These are phyloP conservation scores for Plasmodium inui DNA, from an alignment of 169 alveolate genomes.

Conservation along the genomic window DNA sequence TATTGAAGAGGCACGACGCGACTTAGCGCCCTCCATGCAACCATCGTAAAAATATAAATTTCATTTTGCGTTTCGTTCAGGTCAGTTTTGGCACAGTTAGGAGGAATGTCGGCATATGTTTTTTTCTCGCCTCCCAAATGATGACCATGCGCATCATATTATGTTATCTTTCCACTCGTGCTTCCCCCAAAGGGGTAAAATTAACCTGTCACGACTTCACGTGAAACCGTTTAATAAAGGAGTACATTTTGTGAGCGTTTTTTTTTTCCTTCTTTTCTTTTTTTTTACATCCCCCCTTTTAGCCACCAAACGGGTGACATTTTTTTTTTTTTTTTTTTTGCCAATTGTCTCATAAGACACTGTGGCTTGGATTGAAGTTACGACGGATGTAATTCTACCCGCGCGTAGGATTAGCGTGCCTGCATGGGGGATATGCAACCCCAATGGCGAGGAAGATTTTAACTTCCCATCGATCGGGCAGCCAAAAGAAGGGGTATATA, in stretches of 20 bases:
- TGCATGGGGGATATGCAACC: not conserved
- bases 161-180: not conserved
- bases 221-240: not conserved
- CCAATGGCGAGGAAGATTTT: not conserved
- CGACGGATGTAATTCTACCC: not conserved
- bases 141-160: not conserved
- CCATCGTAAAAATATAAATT: not conserved
- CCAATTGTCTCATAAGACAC: not conserved
- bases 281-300: not conserved
- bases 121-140: not conserved
- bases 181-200: not conserved
- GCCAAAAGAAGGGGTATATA: not conserved
- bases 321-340: conserved; percentile 1
- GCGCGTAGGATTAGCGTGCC: not conserved
- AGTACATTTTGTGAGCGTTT: not conserved
- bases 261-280: too few relatives aligned
- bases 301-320: not conserved
- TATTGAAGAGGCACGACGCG: not conserved
- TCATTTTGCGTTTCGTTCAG: not conserved
- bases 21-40: not conserved
- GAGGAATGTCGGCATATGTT: not conserved
- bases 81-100: not conserved
- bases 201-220: not conserved
- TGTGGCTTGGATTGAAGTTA: not conserved
- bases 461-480: not conserved